Evolutionary conservation across 2,329 filamentous ascomycete species (phyloP), one percentile per base, ranked within the genome.

Genomic region (Sodiomyces alkalinus): DNA sequence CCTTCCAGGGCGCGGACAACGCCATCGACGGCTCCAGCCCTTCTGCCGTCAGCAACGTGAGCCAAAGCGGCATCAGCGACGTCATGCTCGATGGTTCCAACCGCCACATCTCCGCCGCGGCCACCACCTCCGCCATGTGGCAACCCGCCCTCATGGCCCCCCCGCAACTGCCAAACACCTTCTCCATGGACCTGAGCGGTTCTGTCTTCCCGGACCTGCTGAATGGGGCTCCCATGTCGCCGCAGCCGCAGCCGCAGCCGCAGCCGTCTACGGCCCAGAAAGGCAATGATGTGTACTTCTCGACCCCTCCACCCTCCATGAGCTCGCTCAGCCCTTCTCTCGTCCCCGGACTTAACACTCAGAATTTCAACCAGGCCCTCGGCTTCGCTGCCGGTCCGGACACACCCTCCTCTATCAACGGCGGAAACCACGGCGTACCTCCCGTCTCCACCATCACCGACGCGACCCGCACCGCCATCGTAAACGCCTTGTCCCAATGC

Each of bases 21-120:
- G 83, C 81, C 17, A 70, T 94, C 30, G 87, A 93, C 43, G 85
- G 80, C 33, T 96, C 90, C 8, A 96, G 90, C 10, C 90, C 90
- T 11, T 96, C 90, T 7, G 85, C 85, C 26, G 87, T 96, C 51
- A 96, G 87, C 58, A 92, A 82, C 23, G 82, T 81, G 33, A 96
- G 86, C 53, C 86, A 92, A 46, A 87, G 80, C 49, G 81, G 78
- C 28, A 80, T 86, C 51, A 92, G 82, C 53, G 90, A 96, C 48
- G 74, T 85, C 34, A 85, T 93, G 77, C 63, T 90, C 33, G 85
- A 94, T 51, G 82, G 81, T 34, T 72, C 71, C 20, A 78, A 75
- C 49, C 73, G 76, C 39, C 62, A 67, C 22, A 60, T 65, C 20
- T 55, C 63, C 32, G 58, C 56, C 35, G 57, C 53, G 29, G n/a